A percentile compares a stretch with the other conserved stretches of the same genome.
Evolutionary conservation across 2,329 filamentous ascomycete species (phyloP).

Genomic region (Didymella exigua): DNA sequence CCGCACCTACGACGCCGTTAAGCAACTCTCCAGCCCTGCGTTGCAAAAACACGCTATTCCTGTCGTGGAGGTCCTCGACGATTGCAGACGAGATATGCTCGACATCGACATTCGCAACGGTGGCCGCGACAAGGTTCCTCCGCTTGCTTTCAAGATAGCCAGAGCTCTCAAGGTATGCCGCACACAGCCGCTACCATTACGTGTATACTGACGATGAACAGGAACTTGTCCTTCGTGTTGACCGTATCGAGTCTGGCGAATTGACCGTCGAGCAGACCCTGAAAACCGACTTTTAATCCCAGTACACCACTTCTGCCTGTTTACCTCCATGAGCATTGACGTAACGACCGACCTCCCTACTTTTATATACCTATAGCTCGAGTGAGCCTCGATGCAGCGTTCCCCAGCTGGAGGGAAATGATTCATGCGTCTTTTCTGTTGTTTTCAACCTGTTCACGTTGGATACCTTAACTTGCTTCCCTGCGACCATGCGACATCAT

Average conservation of each 20-base stretch:
- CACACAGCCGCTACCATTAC: neutral
- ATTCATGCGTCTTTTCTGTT: neutral
- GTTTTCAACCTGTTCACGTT: constrained; percentile 7
- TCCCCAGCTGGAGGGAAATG: neutral
- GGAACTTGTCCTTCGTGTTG: constrained; percentile 51
- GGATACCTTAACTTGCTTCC: constrained; percentile 17
- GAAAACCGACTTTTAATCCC: constrained; percentile 38
- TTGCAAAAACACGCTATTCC: constrained; percentile 58
- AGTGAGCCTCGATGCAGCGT: constrained; percentile 1
- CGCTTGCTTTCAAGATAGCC: constrained; percentile 85
- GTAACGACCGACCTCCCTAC: neutral
- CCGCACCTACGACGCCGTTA: constrained; percentile 63
- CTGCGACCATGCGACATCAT: constrained; percentile 16
- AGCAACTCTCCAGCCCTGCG: constrained; percentile 56
- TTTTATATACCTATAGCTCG: constrained; percentile 2
- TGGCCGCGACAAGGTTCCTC: constrained; percentile 70
- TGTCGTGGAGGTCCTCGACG: constrained; percentile 63
- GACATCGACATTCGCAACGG: constrained; percentile 66
- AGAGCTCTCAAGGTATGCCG: constrained; percentile 71
- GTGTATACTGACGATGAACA: constrained; percentile 18
- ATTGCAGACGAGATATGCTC: constrained; percentile 69
- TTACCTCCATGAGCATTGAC: neutral
- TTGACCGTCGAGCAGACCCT: constrained; percentile 43
- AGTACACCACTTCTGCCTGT: neutral
- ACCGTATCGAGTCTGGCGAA: constrained; percentile 49